A percentile compares a stretch with the other conserved stretches of the same genome.
phyloP scores from a whole-genome alignment of 495 filamentous ascomycete species.

The Trichocladium uniseriatum region DNA sequence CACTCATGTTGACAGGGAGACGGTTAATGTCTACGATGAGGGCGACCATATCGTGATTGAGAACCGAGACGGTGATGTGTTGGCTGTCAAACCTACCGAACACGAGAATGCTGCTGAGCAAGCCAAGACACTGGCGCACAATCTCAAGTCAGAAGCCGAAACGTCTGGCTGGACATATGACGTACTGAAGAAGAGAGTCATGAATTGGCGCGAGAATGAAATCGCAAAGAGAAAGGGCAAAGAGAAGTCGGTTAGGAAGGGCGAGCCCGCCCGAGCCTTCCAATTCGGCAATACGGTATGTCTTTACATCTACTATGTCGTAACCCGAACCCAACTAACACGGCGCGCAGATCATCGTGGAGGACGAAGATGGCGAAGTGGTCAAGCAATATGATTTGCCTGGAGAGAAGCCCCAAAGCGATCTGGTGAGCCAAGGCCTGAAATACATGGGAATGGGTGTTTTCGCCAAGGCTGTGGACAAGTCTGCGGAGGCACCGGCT shows the following conservation, averaged over 20 bases:
- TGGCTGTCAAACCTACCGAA: slow-evolving; percentile 34
- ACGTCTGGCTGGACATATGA: slow-evolving; percentile 37
- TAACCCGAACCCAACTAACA: slow-evolving; percentile 11
- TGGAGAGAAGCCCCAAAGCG: slow-evolving; percentile 29
- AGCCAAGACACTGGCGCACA: slow-evolving; percentile 30
- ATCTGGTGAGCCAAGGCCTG: slow-evolving; percentile 35
- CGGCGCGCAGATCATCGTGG: slow-evolving; percentile 67
- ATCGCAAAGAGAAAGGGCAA: slow-evolving; percentile 51
- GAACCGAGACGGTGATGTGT: slow-evolving; percentile 78
- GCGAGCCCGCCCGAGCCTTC: slow-evolving; percentile 73
- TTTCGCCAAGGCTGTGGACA: slow-evolving; percentile 32
- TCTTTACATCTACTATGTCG: background rate
- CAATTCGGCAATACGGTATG: slow-evolving; percentile 81
- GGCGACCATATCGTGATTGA: slow-evolving; percentile 76
- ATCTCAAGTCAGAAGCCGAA: slow-evolving; percentile 35
- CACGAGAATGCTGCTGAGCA: slow-evolving; percentile 25
- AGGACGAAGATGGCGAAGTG: slow-evolving; percentile 95
- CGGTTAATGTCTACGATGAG: slow-evolving; percentile 68
- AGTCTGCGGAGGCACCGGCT: slow-evolving; percentile 39
- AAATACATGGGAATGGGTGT: slow-evolving; percentile 41
- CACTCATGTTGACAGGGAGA: slow-evolving; percentile 27
- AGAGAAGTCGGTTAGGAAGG: slow-evolving; percentile 35
- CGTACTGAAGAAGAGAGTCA: slow-evolving; percentile 40
- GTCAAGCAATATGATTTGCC: slow-evolving; percentile 94
- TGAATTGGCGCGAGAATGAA: slow-evolving; percentile 47